Evolutionary conservation across 768 basidiomycete species (phyloP).

Genomic region (Tephrocybe sp.): DNA sequence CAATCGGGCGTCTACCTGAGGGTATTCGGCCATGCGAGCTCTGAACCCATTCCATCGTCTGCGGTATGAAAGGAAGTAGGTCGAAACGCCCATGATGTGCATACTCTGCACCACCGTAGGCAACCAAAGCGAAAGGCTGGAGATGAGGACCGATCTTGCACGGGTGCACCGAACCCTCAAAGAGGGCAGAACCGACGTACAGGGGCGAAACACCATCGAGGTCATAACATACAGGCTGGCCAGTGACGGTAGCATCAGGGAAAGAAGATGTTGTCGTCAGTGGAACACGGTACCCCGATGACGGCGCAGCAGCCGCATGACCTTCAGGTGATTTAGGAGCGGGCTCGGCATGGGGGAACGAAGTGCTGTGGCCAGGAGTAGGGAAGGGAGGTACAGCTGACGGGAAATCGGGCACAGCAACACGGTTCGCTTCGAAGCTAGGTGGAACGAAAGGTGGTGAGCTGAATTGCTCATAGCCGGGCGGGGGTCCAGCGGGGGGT

Average conservation of each 20-base stretch:
- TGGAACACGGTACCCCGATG: slow-evolving; percentile 69
- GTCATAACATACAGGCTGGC: slow-evolving; percentile 56
- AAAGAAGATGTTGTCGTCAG: slow-evolving; percentile 45
- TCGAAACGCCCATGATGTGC: slow-evolving; percentile 70
- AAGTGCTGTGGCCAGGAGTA: slow-evolving; percentile 1
- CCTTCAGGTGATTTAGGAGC: too few species aligned
- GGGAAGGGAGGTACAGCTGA: slow-evolving; percentile 7
- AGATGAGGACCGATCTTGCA: slow-evolving; percentile 76
- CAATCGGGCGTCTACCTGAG: slow-evolving; percentile 54
- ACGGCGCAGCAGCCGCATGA: slow-evolving; percentile 37
- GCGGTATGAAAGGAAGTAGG: slow-evolving; percentile 65
- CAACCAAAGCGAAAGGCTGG: slow-evolving; percentile 49
- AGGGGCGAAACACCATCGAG: slow-evolving; percentile 56
- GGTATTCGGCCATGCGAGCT: slow-evolving; percentile 64
- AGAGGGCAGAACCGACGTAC: slow-evolving; percentile 73
- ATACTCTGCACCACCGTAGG: slow-evolving; percentile 63
- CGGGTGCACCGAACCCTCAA: slow-evolving; percentile 71
- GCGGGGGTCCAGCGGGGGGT: neutral
- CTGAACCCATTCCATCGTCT: slow-evolving; percentile 74
- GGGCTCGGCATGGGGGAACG: slow-evolving; percentile 12
- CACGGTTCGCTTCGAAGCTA: slow-evolving; percentile 17
- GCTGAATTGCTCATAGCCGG: slow-evolving; percentile 12
- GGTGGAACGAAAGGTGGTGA: slow-evolving; percentile 24
- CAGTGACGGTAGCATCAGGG: slow-evolving; percentile 41
- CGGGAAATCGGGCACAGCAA: slow-evolving; percentile 8